Evolutionary conservation across 768 basidiomycete species (phyloP).

Genomic region (Calocybe indica): DNA sequence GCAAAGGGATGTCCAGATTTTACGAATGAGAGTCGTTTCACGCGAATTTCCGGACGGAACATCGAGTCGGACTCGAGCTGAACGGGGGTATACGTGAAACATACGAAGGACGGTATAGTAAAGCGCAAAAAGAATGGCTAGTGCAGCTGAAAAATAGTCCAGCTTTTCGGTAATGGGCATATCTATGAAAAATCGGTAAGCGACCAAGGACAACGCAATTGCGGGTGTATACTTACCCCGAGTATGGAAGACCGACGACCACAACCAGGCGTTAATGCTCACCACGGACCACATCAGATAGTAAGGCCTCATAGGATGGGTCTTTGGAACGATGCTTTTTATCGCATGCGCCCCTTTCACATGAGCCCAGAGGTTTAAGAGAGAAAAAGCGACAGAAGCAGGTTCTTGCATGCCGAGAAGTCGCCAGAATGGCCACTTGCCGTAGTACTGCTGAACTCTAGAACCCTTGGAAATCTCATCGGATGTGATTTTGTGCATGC

Average conservation of each 20-base stretch:
- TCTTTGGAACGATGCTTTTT: constrained; percentile 35
- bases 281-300: constrained; percentile 62
- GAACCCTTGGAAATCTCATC: constrained; percentile 35
- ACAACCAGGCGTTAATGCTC: constrained; percentile 88
- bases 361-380: constrained; percentile 82
- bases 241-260: constrained; percentile 89
- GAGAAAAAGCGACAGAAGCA: constrained; percentile 82
- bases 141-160: constrained; percentile 93
- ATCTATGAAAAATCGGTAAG: constrained; percentile 42
- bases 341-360: constrained; percentile 49
- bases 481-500: constrained; percentile 78
- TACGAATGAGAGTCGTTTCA: constrained; percentile 12
- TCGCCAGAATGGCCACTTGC: constrained; percentile 97
- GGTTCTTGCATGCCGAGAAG: constrained; percentile 91
- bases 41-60: constrained; percentile 14
- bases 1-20: constrained; percentile 47
- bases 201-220: constrained; percentile 1
- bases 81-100: constrained; percentile 62
- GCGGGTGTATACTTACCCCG: constrained; percentile 52
- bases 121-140: constrained; percentile 76
- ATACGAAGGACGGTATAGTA: constrained; percentile 75
- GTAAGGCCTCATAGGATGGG: constrained; percentile 65
- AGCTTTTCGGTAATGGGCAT: constrained; percentile 77
- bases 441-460: constrained; percentile 74
- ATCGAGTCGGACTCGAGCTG: constrained; percentile 21